A percentile compares a stretch with the other conserved stretches of the same genome.
Conservation (phyloP, 139 green algal genomes). For the Astrephomene gubernaculifera region DNA sequence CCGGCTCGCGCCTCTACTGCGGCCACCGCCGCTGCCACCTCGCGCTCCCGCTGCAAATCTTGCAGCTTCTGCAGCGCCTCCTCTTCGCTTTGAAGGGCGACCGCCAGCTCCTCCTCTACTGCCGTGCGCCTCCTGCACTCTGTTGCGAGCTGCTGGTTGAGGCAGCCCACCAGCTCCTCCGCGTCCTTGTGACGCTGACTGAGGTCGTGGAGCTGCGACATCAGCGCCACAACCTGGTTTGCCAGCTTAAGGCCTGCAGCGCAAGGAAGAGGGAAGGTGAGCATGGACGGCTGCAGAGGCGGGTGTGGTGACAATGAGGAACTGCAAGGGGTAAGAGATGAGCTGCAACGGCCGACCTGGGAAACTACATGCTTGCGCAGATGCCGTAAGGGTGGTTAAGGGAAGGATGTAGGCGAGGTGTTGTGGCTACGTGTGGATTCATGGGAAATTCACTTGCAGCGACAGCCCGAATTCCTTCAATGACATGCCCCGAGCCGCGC, state of each 20-base stretch:
- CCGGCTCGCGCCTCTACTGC: too few species aligned
- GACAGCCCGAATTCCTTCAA: too few species aligned
- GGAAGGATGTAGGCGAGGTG: too few species aligned
- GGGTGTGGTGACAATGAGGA: too few species aligned
- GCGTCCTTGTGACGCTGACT: constrained; percentile 8
- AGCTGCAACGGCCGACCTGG: too few species aligned
- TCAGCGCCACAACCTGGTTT: not conserved
- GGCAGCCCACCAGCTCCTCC: constrained; percentile 3
- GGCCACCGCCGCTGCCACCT: not conserved
- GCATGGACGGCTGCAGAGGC: too few species aligned
- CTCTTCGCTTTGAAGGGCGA: not conserved
- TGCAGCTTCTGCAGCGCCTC: not conserved
- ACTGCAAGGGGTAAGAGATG: too few species aligned
- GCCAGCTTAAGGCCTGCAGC: not conserved
- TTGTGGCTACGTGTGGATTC: too few species aligned
- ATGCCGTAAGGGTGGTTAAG: too few species aligned
- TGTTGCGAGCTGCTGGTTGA: not conserved
- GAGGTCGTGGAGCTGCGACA: constrained; percentile 10
- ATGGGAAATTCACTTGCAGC: too few species aligned
- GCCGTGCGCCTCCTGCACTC: not conserved
- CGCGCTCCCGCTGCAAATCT: not conserved
- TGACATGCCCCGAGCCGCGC: too few species aligned
- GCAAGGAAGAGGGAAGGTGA: not conserved
- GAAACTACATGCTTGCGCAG: too few species aligned
- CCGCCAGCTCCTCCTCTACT: not conserved